Percentiles rank a stretch among this genome's conserved stretches.
phyloP scores from a whole-genome alignment of 2,329 filamentous ascomycete genomes.

The Periconia sp. region DNA sequence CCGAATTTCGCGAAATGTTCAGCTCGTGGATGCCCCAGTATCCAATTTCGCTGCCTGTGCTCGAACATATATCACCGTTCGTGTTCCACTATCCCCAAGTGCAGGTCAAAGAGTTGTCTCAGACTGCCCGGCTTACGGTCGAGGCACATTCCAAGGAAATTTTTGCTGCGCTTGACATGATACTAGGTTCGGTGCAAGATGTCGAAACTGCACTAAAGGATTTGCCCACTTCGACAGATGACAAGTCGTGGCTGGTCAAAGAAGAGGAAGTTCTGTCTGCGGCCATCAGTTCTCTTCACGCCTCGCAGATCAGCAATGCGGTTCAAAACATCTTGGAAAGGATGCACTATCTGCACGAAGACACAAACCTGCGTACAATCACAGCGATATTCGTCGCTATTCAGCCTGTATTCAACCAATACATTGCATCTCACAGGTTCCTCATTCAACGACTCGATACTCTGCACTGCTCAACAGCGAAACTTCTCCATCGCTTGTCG shows the following conservation, averaged over 20 bases:
- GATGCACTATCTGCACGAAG: slow-evolving; percentile 48
- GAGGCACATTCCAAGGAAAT: slow-evolving; percentile 60
- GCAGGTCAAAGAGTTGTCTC: background rate
- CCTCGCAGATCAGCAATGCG: slow-evolving; percentile 55
- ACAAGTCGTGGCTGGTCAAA: slow-evolving; percentile 64
- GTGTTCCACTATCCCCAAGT: slow-evolving; percentile 38
- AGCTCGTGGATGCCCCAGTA: slow-evolving; percentile 20
- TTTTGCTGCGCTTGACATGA: slow-evolving; percentile 68
- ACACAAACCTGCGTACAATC: slow-evolving; percentile 47
- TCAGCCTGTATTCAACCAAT: slow-evolving; percentile 74
- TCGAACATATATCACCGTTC: slow-evolving; percentile 70
- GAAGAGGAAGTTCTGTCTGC: slow-evolving; percentile 36
- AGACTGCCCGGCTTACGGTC: slow-evolving; percentile 12
- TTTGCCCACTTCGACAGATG: slow-evolving; percentile 62
- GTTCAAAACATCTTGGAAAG: slow-evolving; percentile 49
- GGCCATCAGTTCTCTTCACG: slow-evolving; percentile 62
- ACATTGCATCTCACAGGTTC: slow-evolving; percentile 62
- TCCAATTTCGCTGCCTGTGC: slow-evolving; percentile 28
- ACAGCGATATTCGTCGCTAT: slow-evolving; percentile 62
- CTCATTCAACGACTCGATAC: slow-evolving; percentile 61
- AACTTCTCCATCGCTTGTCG: slow-evolving; percentile 73
- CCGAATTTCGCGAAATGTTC: slow-evolving; percentile 18
- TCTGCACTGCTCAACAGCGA: slow-evolving; percentile 71
- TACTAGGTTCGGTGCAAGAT: slow-evolving; percentile 79
- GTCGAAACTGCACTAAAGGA: slow-evolving; percentile 59